Evolutionary conservation across 345 rosid species (phyloP).

Genomic region (Orychophragmus violaceus): DNA sequence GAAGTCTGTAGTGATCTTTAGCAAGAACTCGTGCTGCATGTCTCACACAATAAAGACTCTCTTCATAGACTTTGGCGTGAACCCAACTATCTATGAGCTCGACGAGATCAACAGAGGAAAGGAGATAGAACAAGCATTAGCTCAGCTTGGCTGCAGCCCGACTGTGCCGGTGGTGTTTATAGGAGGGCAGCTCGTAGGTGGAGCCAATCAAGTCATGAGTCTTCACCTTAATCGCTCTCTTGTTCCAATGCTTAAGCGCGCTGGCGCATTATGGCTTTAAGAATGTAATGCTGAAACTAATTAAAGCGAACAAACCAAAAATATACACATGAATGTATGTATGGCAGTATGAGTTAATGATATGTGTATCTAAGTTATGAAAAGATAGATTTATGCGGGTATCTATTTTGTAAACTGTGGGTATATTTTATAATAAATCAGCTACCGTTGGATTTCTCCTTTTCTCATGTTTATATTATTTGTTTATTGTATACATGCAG

Average conservation of each 20-base stretch:
- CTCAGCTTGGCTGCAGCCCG: constrained; percentile 55
- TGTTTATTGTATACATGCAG: constrained; percentile 1
- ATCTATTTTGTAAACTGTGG: neutral
- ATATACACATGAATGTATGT: neutral
- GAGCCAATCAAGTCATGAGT: constrained; percentile 69
- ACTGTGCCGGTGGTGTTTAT: constrained; percentile 65
- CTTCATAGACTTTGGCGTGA: constrained; percentile 60
- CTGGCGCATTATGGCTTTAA: constrained; percentile 69
- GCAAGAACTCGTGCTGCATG: constrained; percentile 67
- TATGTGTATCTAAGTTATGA: constrained; percentile 6
- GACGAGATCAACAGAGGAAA: constrained; percentile 54
- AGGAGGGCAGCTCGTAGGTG: constrained; percentile 70
- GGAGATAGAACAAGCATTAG: constrained; percentile 65
- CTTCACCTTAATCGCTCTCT: constrained; percentile 65
- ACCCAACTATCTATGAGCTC: constrained; percentile 55
- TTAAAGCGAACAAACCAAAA: neutral
- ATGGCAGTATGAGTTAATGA: neutral
- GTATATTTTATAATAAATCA: neutral
- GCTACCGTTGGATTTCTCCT: neutral
- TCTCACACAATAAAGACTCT: constrained; percentile 63
- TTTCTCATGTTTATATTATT: neutral
- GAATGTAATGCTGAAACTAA: neutral
- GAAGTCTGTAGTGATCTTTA: constrained; percentile 80
- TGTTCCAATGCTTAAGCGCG: constrained; percentile 57
- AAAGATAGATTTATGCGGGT: neutral